Percentiles rank a stretch among this genome's conserved stretches.
These are phyloP conservation scores for Phaeolepiota aurea DNA, from an alignment of 768 basidiomycete genomes.

Conservation along the genomic window DNA sequence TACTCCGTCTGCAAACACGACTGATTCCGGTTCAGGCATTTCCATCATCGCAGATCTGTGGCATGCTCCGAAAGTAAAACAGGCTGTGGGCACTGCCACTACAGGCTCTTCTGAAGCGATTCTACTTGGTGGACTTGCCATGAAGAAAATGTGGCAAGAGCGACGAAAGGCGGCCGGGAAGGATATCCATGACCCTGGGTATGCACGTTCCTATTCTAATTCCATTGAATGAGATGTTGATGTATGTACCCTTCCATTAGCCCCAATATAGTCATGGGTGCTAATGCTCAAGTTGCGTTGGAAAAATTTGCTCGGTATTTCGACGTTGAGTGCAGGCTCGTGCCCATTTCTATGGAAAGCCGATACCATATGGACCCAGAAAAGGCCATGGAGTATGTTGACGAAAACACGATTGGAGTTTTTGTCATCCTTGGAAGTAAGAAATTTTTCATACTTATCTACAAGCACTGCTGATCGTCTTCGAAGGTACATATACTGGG, in stretches of 20 bases:
- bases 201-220: constrained; percentile 7
- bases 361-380: constrained; percentile 51
- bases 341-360: constrained; percentile 41
- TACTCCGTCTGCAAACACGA: neutral
- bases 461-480: constrained; percentile 46
- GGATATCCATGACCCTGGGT: constrained; percentile 75
- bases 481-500: constrained; percentile 51
- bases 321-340: constrained; percentile 56
- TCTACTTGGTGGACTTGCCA: constrained; percentile 66
- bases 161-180: constrained; percentile 57
- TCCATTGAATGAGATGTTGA: constrained; percentile 1
- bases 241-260: no score
- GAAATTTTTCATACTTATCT: constrained; percentile 10
- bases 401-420: constrained; percentile 71
- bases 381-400: constrained; percentile 55
- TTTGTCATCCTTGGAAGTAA: constrained; percentile 42
- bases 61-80: constrained; percentile 56
- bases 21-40: constrained; percentile 20
- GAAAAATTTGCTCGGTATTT: constrained; percentile 70
- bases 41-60: constrained; percentile 55
- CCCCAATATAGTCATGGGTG: constrained; percentile 59
- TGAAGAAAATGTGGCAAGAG: constrained; percentile 68
- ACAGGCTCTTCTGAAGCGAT: constrained; percentile 68
- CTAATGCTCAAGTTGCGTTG: constrained; percentile 67
- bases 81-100: constrained; percentile 64